Conservation (phyloP, 768 basidiomycete genomes). For the Lactarius indigo region DNA sequence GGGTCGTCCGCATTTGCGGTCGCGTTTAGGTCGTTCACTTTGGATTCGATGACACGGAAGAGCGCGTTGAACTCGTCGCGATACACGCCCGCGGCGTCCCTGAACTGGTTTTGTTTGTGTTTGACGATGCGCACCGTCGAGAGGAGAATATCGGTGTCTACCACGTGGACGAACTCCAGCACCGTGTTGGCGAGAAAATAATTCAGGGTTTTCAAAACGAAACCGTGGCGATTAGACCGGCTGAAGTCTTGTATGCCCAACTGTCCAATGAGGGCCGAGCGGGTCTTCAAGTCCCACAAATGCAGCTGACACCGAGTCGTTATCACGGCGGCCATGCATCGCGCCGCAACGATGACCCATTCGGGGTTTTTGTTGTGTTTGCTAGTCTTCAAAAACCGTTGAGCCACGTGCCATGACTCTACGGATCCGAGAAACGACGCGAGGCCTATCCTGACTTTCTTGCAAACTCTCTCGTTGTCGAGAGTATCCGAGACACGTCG, state of each 20-base stretch:
- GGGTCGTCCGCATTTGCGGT: no score
- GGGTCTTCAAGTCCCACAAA: no score
- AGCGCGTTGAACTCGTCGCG: neutral
- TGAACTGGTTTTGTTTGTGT: neutral
- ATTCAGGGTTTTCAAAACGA: conserved; percentile 6
- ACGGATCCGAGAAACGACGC: neutral
- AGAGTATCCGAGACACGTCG: neutral
- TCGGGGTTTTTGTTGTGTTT: no score
- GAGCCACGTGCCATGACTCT: neutral
- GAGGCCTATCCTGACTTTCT: neutral
- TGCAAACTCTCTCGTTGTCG: neutral
- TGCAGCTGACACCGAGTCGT: neutral
- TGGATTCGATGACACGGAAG: no score
- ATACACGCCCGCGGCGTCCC: neutral
- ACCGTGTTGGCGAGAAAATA: conserved; percentile 4
- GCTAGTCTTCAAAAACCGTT: neutral
- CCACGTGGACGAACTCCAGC: neutral
- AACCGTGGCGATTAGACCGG: neutral
- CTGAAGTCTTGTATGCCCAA: neutral
- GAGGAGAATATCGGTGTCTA: neutral
- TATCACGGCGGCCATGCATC: conserved; percentile 1
- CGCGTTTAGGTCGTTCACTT: no score
- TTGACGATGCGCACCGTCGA: neutral
- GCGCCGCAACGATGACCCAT: neutral
- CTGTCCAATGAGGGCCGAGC: neutral